Conservation (phyloP, 23 red algal species). For the Agarophyton chilense region DNA sequence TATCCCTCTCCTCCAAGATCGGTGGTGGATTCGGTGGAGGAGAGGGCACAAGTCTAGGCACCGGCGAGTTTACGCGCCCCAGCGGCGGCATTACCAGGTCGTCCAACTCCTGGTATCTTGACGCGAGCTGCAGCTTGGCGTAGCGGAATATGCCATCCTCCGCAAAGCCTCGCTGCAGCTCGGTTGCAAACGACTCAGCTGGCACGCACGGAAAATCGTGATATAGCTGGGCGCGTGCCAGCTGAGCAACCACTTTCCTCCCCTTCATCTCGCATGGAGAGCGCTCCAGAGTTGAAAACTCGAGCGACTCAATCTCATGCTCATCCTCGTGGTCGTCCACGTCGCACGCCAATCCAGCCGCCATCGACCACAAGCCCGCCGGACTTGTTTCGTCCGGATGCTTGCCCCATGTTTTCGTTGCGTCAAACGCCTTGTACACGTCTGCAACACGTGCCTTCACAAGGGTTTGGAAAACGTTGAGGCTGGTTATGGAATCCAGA, state of each 20-base stretch:
- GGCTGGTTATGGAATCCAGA: background rate
- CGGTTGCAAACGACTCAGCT: slow-evolving; percentile 3
- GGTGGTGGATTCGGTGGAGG: background rate
- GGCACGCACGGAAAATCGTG: slow-evolving; percentile 15
- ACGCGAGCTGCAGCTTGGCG: slow-evolving; percentile 33
- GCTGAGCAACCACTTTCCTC: background rate
- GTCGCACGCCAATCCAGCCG: slow-evolving; percentile 1
- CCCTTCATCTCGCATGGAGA: background rate
- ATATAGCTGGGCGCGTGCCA: slow-evolving; percentile 18
- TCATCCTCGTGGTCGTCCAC: background rate
- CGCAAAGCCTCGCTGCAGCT: slow-evolving; percentile 11
- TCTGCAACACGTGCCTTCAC: slow-evolving; percentile 4
- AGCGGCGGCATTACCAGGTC: slow-evolving; percentile 24
- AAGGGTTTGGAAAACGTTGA: slow-evolving; percentile 18
- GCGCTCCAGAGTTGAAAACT: background rate
- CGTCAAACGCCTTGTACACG: slow-evolving; percentile 18
- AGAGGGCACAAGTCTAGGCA: background rate
- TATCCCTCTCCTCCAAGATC: background rate
- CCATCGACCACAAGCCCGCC: slow-evolving; percentile 2
- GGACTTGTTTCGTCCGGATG: background rate
- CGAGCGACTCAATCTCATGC: background rate
- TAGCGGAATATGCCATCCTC: slow-evolving; percentile 25
- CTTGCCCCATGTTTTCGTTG: slow-evolving; percentile 15
- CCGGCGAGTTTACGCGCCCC: background rate
- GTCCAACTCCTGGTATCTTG: background rate